These are phyloP conservation scores for Udeniomyces megalosporus DNA, from an alignment of 768 basidiomycete species.

Conservation along the genomic window DNA sequence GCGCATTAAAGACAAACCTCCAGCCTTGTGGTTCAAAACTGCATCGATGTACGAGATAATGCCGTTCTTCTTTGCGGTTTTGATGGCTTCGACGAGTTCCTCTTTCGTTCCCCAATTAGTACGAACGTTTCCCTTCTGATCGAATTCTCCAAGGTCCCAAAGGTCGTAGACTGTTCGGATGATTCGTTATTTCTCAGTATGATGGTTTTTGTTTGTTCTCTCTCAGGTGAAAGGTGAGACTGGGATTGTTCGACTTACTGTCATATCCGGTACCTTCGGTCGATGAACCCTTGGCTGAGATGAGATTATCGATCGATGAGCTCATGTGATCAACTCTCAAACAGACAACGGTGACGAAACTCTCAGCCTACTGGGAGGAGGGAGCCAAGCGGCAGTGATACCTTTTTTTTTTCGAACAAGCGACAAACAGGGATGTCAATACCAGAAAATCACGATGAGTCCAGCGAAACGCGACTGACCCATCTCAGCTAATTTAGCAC, in stretches of 20 bases:
- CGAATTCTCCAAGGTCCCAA: conserved; percentile 18
- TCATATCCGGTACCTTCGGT: background rate
- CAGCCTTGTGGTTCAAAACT: conserved; percentile 59
- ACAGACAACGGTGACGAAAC: too few relatives aligned
- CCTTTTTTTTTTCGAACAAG: conserved; percentile 19
- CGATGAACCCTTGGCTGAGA: conserved; percentile 13
- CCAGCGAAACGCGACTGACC: background rate
- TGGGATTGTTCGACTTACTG: too few relatives aligned
- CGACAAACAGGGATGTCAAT: background rate
- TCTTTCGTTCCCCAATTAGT: conserved; percentile 83
- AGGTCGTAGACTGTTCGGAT: conserved; percentile 16
- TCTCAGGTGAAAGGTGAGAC: too few relatives aligned
- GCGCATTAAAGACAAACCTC: too few relatives aligned
- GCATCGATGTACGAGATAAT: conserved; percentile 40
- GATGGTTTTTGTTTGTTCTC: too few relatives aligned
- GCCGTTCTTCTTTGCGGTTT: conserved; percentile 43
- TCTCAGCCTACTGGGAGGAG: too few relatives aligned
- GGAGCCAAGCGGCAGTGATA: conserved; percentile 32
- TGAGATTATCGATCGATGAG: too few relatives aligned
- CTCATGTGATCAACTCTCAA: too few relatives aligned
- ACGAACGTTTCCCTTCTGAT: conserved; percentile 19
- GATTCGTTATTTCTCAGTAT: too few relatives aligned
- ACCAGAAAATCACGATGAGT: too few relatives aligned
- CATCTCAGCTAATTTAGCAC: conserved; percentile 8
- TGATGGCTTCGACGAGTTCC: conserved; percentile 39